A percentile compares a stretch with the other conserved stretches of the same genome.
Conservation (phyloP, 2,329 filamentous ascomycete genomes). For the Ascochyta lentis region DNA sequence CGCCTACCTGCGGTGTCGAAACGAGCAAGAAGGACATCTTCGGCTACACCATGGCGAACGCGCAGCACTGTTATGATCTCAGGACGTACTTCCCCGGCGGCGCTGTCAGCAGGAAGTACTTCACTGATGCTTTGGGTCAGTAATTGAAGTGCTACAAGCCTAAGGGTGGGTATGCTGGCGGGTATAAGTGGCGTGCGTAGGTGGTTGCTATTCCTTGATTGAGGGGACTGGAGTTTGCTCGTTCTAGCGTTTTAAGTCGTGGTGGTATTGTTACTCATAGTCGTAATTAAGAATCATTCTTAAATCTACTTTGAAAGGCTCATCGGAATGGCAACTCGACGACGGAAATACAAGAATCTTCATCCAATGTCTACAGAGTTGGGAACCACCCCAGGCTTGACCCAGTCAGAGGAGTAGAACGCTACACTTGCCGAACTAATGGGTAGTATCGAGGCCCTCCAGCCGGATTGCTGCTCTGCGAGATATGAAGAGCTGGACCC, state of each 20-base stretch:
- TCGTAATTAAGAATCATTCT: too few relatives aligned
- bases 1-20: conserved; percentile 53
- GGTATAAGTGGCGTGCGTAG: conserved; percentile 10
- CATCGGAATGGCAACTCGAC: too few relatives aligned
- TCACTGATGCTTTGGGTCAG: conserved; percentile 51
- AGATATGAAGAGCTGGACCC: too few relatives aligned
- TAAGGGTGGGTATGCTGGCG: conserved; percentile 1
- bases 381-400: too few relatives aligned
- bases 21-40: conserved; percentile 52
- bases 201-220: neutral
- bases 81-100: conserved; percentile 43
- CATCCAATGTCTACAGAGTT: too few relatives aligned
- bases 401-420: too few relatives aligned
- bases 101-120: conserved; percentile 45
- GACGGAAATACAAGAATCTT: too few relatives aligned
- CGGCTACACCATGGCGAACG: conserved; percentile 55
- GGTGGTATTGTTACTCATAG: neutral
- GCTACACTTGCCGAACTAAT: too few relatives aligned
- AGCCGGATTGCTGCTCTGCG: too few relatives aligned
- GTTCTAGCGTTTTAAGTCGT: neutral
- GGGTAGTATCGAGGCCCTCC: too few relatives aligned
- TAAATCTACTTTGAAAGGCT: too few relatives aligned
- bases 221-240: neutral
- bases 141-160: conserved; percentile 55
- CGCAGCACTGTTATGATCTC: conserved; percentile 60